Evolutionary conservation across 2,329 filamentous ascomycete species (phyloP), one percentile per base, ranked within the genome.

Genomic region (Hypomyces perniciosus): DNA sequence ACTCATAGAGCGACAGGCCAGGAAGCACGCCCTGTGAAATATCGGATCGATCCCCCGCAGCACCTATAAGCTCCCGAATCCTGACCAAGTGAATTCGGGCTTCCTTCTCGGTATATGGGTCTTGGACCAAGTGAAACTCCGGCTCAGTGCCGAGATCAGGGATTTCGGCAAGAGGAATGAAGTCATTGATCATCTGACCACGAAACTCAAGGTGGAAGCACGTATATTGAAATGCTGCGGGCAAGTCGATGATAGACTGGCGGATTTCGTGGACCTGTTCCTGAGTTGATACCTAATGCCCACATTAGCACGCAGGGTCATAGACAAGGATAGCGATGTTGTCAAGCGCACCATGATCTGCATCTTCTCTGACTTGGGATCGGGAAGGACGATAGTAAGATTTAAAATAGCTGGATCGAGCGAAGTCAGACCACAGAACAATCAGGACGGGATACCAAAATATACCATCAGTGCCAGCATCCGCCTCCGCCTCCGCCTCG

Each of bases 21-120:
- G 93, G 85, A 49, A 88, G 78, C 52, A 96, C 83, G 54, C 93
- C 93, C 61, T 95, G 86, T 40, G 95, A 79, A 50, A 85, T 83
- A 67, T 97, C 93, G 49, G 90, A 86, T 54, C 91, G 85, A 68
- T 96, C 84, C 39, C 90, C 90, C 39, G 92, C 85, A 61, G 92
- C 92, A 44, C 93, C 93, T 61, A 99, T 90, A 58, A 99, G 79
- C 66, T 99, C 93, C 56, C 93, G 81, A 55, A 96, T 86, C 58
- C 93, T 81, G 47, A 99, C 83, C 57, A 97, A 75, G 71, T 99
- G 93, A 77, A 99, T 87, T 58, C 95, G 85, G 30, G 93, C 92
- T 72, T 99, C 93, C 74, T 96, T 97, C 74, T 99, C 93, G 40
- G 90, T 99, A 70, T 99, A 99, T 42, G 95, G 89, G 65, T 99